Evolutionary conservation across 1,284 basidiomycete genomes (phyloP).

Genomic region (Singerocomus rubriflavus): DNA sequence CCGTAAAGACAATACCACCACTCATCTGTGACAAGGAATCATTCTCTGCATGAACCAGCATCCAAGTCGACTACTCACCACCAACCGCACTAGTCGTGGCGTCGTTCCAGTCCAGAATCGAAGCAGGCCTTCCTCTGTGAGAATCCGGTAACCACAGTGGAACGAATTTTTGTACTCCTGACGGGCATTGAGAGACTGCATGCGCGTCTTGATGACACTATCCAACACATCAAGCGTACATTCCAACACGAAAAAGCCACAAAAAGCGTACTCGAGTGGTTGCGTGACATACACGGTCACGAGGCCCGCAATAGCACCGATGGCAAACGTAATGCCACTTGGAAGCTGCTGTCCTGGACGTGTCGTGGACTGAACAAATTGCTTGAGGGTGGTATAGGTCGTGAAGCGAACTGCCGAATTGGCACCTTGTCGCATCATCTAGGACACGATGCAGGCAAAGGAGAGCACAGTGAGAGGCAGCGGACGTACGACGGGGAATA

Average conservation of each 20-base stretch:
- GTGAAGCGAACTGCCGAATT: conserved; percentile 98
- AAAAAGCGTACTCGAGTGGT: conserved; percentile 78
- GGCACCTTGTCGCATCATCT: conserved; percentile 98
- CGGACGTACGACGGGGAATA: conserved; percentile 84
- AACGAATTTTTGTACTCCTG: conserved; percentile 88
- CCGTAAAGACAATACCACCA: conserved; percentile 93
- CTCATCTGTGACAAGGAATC: conserved; percentile 55
- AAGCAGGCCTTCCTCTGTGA: conserved; percentile 83
- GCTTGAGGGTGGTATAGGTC: conserved; percentile 90
- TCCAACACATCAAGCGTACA: conserved; percentile 5
- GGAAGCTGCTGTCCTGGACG: conserved; percentile 85
- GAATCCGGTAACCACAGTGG: conserved; percentile 90
- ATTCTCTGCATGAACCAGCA: neutral
- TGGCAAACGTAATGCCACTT: conserved; percentile 87
- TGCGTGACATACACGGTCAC: conserved; percentile 95
- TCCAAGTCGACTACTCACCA: conserved; percentile 54
- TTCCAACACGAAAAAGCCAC: neutral
- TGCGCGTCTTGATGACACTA: conserved; percentile 95
- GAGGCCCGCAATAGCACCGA: conserved; percentile 90
- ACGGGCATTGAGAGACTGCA: conserved; percentile 89
- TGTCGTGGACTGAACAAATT: conserved; percentile 83
- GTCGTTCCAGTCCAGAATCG: conserved; percentile 97
- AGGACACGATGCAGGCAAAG: neutral
- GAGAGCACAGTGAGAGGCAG: neutral
- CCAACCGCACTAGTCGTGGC: conserved; percentile 78